Conservation (phyloP, 148 eudicot species). For the Fagopyrum tataricum region DNA sequence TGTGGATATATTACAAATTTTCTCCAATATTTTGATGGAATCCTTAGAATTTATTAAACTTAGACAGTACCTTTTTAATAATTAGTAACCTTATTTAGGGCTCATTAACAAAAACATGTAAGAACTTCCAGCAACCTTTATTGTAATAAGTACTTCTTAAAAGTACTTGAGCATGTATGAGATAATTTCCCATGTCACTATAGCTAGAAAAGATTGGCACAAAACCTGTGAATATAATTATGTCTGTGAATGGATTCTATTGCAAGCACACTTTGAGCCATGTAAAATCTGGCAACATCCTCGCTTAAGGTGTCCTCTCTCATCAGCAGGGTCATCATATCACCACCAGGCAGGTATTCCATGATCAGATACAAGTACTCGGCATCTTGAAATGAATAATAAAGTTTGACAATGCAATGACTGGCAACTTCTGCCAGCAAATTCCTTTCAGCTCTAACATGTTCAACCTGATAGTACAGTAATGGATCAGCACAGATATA, state of each 20-base stretch:
- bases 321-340: conserved; percentile 92
- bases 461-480: conserved; percentile 61
- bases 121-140: background rate
- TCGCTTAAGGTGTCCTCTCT: conserved; percentile 88
- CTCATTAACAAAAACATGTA: background rate
- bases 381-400: conserved; percentile 92
- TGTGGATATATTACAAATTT: background rate
- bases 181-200: background rate
- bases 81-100: background rate
- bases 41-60: background rate
- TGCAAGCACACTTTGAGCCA: conserved; percentile 90
- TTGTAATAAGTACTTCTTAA: background rate
- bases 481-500: conserved; percentile 14
- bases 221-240: conserved; percentile 88
- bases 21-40: background rate
- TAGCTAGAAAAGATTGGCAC: conserved; percentile 11
- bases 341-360: conserved; percentile 98
- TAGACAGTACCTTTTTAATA: background rate
- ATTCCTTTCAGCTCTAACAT: conserved; percentile 95
- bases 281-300: conserved; percentile 83
- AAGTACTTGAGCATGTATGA: background rate
- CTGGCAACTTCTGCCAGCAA: conserved; percentile 95
- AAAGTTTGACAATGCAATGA: conserved; percentile 85
- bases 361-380: conserved; percentile 83
- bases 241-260: conserved; percentile 96